A percentile compares a stretch with the other conserved stretches of the same genome.
Conservation (phyloP, 139 green algal species). For the Marvania coccoides region DNA sequence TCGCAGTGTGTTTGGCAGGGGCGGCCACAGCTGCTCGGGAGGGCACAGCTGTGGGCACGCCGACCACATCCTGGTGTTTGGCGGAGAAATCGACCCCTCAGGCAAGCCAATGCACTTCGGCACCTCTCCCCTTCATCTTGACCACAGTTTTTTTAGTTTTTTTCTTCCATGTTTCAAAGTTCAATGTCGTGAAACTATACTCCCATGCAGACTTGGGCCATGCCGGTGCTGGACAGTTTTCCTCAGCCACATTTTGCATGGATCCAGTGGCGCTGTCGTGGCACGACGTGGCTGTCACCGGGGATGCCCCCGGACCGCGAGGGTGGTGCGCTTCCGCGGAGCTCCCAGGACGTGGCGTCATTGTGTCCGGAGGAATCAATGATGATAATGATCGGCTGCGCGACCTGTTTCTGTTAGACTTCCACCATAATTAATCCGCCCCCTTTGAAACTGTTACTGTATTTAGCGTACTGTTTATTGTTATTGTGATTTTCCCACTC, state of each 20-base stretch:
- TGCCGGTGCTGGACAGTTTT: constrained; percentile 5
- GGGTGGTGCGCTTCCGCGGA: not conserved
- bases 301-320: not conserved
- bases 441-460: too few relatives aligned
- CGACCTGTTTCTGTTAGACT: constrained; percentile 2
- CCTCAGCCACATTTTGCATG: not conserved
- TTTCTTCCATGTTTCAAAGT: too few relatives aligned
- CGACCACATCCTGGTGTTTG: not conserved
- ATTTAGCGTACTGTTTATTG: too few relatives aligned
- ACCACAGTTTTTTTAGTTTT: too few relatives aligned
- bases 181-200: too few relatives aligned
- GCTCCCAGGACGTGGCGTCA: not conserved
- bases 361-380: constrained; percentile 4
- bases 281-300: not conserved
- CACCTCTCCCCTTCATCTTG: too few relatives aligned
- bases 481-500: too few relatives aligned
- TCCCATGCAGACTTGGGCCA: not conserved
- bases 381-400: not conserved
- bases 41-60: not conserved
- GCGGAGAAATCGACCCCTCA: constrained; percentile 5
- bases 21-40: not conserved
- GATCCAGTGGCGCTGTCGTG: not conserved
- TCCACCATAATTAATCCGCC: too few relatives aligned
- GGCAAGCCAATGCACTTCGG: too few relatives aligned
- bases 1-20: constrained; percentile 5